Percentiles rank a stretch among this genome's conserved stretches.
Conservation (phyloP, 495 filamentous ascomycete species). For the Xylaria grammica region DNA sequence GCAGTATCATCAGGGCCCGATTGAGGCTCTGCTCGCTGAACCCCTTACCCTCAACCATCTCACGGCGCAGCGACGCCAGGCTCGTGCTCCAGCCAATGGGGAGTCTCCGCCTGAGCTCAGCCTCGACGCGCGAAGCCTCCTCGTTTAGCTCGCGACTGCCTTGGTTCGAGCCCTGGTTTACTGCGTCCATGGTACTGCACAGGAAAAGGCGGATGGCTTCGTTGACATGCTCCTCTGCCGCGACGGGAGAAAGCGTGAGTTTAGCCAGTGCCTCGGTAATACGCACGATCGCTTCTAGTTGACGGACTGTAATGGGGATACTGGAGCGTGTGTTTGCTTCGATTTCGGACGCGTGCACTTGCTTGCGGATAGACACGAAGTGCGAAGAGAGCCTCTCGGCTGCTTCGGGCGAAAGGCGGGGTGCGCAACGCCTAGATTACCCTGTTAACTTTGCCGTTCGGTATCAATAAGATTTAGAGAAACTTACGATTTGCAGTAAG, state of each 20-base stretch:
- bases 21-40: constrained; percentile 86
- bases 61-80: constrained; percentile 80
- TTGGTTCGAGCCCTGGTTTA: constrained; percentile 82
- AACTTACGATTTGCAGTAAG: constrained; percentile 91
- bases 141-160: constrained; percentile 88
- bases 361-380: constrained; percentile 94
- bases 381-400: constrained; percentile 96
- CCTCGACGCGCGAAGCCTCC: constrained; percentile 85
- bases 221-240: constrained; percentile 90
- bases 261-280: constrained; percentile 97
- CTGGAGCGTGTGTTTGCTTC: constrained; percentile 85
- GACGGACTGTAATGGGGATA: constrained; percentile 97
- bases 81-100: constrained; percentile 96
- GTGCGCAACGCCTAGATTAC: constrained; percentile 76
- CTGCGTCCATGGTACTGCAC: constrained; percentile 96
- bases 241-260: constrained; percentile 80
- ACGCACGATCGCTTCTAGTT: constrained; percentile 95
- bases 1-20: constrained; percentile 82
- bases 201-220: constrained; percentile 98
- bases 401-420: constrained; percentile 87
- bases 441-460: constrained; percentile 44
- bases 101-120: constrained; percentile 84
- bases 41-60: constrained; percentile 87
- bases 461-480: not conserved
- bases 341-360: constrained; percentile 88